A percentile compares a stretch with the other conserved stretches of the same genome.
Evolutionary conservation across 306 rosid species (phyloP).

Genomic region (Begonia fuchsioides): DNA sequence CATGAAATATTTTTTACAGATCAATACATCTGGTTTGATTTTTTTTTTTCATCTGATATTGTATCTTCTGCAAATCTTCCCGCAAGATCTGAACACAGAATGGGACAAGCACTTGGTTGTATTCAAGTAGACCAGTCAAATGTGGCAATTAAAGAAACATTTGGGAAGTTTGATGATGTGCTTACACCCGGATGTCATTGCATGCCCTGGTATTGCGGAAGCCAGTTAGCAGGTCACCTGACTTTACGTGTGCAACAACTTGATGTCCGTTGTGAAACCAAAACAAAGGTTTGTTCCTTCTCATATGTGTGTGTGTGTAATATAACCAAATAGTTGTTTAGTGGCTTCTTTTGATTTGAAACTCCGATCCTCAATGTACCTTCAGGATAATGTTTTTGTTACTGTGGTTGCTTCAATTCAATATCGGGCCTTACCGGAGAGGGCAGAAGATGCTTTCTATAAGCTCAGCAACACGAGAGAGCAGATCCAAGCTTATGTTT

Average conservation of each 20-base stretch:
- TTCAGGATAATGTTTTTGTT: slow-evolving; percentile 45
- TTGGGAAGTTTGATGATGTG: slow-evolving; percentile 40
- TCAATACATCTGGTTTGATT: too few relatives aligned
- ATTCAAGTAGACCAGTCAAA: slow-evolving; percentile 43
- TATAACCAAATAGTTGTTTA: not conserved
- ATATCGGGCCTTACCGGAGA: slow-evolving; percentile 35
- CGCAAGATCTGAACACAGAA: not conserved
- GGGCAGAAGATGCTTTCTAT: slow-evolving; percentile 41
- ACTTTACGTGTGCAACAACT: slow-evolving; percentile 45
- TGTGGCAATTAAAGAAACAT: slow-evolving; percentile 37
- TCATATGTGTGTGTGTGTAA: too few relatives aligned
- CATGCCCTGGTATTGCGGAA: slow-evolving; percentile 38
- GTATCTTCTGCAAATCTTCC: too few relatives aligned
- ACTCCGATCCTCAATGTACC: not conserved
- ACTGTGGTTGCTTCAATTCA: slow-evolving; percentile 45
- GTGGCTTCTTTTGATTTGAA: not conserved
- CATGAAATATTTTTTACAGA: too few relatives aligned
- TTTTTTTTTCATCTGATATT: too few relatives aligned
- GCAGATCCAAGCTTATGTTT: slow-evolving; percentile 45
- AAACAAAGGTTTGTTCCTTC: slow-evolving; percentile 29
- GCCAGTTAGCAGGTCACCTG: slow-evolving; percentile 31
- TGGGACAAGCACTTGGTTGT: slow-evolving; percentile 41
- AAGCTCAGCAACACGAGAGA: slow-evolving; percentile 44
- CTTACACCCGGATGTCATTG: slow-evolving; percentile 46
- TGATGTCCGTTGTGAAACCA: slow-evolving; percentile 49